Conservation (phyloP, 2,329 filamentous ascomycete species). For the Meredithiella fracta region DNA sequence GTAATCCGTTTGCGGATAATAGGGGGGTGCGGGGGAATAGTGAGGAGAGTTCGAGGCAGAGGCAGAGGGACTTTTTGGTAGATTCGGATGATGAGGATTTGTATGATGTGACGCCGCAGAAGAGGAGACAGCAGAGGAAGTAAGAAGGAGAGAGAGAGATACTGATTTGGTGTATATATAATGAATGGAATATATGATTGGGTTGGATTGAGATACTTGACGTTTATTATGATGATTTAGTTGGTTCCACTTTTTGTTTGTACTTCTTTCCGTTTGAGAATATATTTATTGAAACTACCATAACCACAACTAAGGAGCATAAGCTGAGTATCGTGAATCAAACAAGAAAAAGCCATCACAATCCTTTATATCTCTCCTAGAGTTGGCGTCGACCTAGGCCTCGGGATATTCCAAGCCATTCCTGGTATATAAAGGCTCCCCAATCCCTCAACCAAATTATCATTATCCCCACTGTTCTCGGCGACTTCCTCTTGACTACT, state of each 20-base stretch:
- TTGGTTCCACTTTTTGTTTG: neutral
- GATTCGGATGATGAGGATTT: neutral
- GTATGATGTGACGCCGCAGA: constrained; percentile 2
- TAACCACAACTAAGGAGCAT: neutral
- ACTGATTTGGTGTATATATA: neutral
- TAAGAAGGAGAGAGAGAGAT: neutral
- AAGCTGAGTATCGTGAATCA: too few relatives aligned
- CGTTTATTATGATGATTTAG: neutral
- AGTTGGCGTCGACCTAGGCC: too few relatives aligned
- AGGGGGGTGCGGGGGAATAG: neutral
- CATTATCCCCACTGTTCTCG: too few relatives aligned
- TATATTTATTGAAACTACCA: neutral
- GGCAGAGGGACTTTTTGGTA: neutral
- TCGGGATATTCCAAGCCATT: too few relatives aligned
- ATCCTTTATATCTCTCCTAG: too few relatives aligned
- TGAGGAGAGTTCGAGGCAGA: neutral
- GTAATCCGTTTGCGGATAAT: constrained; percentile 1
- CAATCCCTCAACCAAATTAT: too few relatives aligned
- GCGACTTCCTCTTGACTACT: too few relatives aligned
- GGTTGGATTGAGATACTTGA: neutral
- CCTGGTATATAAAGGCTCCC: too few relatives aligned
- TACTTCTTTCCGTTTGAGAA: neutral
- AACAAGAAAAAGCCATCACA: too few relatives aligned
- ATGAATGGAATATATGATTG: neutral
- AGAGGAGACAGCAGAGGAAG: neutral